A percentile compares a stretch with the other conserved stretches of the same genome.
These are phyloP conservation scores for Cladorrhinum samala DNA, from an alignment of 495 filamentous ascomycete species.

Conservation along the genomic window DNA sequence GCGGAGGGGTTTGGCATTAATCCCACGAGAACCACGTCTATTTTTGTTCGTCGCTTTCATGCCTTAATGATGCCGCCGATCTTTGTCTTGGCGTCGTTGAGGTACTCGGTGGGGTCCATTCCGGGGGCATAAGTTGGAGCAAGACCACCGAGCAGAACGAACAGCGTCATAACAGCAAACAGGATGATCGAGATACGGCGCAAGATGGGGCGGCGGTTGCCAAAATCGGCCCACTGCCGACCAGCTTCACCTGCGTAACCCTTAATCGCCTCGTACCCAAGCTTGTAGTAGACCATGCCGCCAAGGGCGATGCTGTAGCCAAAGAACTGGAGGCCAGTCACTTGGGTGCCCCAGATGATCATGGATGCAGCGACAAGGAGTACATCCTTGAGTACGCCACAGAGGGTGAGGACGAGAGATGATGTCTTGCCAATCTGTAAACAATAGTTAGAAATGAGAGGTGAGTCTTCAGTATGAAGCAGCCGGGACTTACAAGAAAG, in stretches of 20 bases:
- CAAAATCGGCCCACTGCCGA: conserved; percentile 83
- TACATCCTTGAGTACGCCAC: conserved; percentile 97
- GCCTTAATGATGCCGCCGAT: conserved; percentile 30
- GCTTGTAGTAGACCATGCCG: conserved; percentile 96
- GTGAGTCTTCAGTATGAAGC: not conserved
- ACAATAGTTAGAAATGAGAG: conserved; percentile 19
- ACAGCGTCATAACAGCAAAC: conserved; percentile 47
- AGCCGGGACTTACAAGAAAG: conserved; percentile 65
- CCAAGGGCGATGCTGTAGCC: conserved; percentile 87
- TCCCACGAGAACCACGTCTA: conserved; percentile 1
- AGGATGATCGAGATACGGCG: conserved; percentile 71
- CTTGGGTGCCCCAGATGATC: conserved; percentile 78
- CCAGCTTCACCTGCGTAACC: conserved; percentile 63
- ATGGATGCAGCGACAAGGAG: conserved; percentile 87
- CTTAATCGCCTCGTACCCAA: conserved; percentile 78
- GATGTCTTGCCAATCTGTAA: conserved; percentile 92
- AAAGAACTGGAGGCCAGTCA: conserved; percentile 81
- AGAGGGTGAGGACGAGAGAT: conserved; percentile 91
- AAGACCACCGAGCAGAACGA: conserved; percentile 60
- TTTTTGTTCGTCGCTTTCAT: conserved; percentile 16
- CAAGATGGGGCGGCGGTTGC: conserved; percentile 61
- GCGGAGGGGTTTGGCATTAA: no score
- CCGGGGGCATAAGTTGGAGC: conserved; percentile 43
- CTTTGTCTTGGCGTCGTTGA: conserved; percentile 43
- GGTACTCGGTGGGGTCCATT: conserved; percentile 40